phyloP scores from a whole-genome alignment of 1,284 basidiomycete genomes.

The Serendipita sp. region DNA sequence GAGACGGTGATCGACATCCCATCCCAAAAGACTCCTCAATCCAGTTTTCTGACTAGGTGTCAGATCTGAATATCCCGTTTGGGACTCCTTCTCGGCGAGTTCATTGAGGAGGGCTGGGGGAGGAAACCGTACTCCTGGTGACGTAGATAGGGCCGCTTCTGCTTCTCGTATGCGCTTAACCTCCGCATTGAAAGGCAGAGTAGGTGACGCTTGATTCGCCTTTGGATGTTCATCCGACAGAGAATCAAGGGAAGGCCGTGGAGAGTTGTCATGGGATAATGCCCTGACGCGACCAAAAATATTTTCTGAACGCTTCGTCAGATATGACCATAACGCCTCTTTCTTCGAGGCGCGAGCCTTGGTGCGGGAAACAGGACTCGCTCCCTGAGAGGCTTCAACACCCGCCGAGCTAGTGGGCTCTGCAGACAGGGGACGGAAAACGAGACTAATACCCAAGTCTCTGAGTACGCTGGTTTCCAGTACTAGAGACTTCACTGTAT shows the following conservation, averaged over 20 bases:
- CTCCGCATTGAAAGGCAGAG: constrained; percentile 23
- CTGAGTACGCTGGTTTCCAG: constrained; percentile 8
- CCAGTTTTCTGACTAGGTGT: constrained; percentile 42
- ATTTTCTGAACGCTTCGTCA: constrained; percentile 12
- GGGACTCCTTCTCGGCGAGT: constrained; percentile 29
- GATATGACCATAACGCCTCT: constrained; percentile 10
- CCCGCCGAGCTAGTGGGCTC: not conserved
- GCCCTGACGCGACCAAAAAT: constrained; percentile 1
- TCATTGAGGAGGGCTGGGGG: constrained; percentile 33
- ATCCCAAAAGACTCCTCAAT: constrained; percentile 39
- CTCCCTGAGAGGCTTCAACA: not conserved
- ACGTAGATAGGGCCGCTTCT: constrained; percentile 34
- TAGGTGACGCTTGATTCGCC: constrained; percentile 7
- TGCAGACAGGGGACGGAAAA: constrained; percentile 8
- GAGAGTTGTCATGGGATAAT: not conserved
- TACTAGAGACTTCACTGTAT: not conserved
- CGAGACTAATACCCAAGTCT: constrained; percentile 11
- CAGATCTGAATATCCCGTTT: constrained; percentile 24
- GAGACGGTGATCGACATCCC: constrained; percentile 38
- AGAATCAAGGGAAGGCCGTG: not conserved
- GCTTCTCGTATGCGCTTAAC: constrained; percentile 29
- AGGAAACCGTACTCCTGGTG: constrained; percentile 31
- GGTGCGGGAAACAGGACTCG: constrained; percentile 2
- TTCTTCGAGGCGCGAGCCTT: not conserved
- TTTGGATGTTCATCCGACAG: not conserved